Percentiles rank a stretch among this genome's conserved stretches.
These are phyloP conservation scores for Cryphonectria parasitica DNA, from an alignment of 2,329 filamentous ascomycete species.

Conservation along the genomic window DNA sequence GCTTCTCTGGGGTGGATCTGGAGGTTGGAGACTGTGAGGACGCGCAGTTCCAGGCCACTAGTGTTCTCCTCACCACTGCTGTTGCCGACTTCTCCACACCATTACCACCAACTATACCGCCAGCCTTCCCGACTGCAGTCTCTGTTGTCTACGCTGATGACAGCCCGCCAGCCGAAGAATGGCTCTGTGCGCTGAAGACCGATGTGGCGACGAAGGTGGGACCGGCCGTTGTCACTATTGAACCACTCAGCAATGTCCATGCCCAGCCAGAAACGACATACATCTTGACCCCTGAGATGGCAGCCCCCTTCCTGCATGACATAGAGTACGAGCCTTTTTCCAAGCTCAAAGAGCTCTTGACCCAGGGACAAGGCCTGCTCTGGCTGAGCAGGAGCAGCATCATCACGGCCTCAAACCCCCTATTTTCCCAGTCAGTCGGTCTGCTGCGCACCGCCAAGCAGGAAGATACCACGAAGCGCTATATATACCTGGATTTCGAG, in stretches of 20 bases:
- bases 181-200: constrained; percentile 1
- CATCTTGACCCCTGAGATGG: constrained; percentile 29
- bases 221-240: neutral
- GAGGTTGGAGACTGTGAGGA: constrained; percentile 15
- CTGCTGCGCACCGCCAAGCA: constrained; percentile 28
- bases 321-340: constrained; percentile 25
- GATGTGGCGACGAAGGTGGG: neutral
- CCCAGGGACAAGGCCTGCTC: constrained; percentile 20
- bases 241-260: constrained; percentile 15
- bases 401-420: constrained; percentile 12
- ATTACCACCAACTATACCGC: too few relatives aligned
- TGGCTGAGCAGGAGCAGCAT: constrained; percentile 30
- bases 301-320: constrained; percentile 22
- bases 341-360: constrained; percentile 12
- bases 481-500: constrained; percentile 30
- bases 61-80: neutral
- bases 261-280: constrained; percentile 4
- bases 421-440: constrained; percentile 19
- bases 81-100: neutral
- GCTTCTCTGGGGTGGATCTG: constrained; percentile 12
- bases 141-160: neutral
- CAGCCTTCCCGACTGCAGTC: neutral
- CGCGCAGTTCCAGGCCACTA: neutral
- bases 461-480: constrained; percentile 30
- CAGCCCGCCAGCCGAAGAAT: constrained; percentile 12